Evolutionary conservation across 129 eudicot species (phyloP), one percentile per base, ranked within the genome.

Genomic region (Arctium lappa): DNA sequence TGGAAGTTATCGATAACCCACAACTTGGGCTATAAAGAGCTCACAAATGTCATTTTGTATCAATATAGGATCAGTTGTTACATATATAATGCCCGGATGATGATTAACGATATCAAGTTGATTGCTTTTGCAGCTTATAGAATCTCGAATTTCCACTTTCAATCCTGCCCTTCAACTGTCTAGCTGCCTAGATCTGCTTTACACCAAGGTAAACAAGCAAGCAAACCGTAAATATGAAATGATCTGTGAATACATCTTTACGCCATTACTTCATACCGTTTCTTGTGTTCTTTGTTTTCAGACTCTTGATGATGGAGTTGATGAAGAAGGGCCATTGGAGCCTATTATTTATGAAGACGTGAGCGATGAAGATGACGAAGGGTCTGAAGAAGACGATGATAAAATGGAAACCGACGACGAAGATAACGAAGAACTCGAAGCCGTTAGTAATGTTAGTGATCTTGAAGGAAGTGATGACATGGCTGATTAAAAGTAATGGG

Each of bases 391-490:
- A 22, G 79, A 73, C 3, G 32, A 8, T 15, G 31, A 12, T 73
- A 83, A 84, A 31, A 95, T 93, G 99, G 98, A 95, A 68, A 93
- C 91, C 0, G 95, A 89, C 65, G 86, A 88, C 44, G 92, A 91
- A 74, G 92, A 89, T 75, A 85, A 69, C 9, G 87, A 82, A 76
- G 84, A 84, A 66, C 85, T 86, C 53, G 86, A 85, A 74, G 86
- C 78, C 2, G 53, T 86, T 36, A 90, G 93, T 78, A 92, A 89
- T 77, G 72, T 88, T 27, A 92, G 97, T 72, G 97, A 91, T 81
- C 81, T 72, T 63, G 94, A 93, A 74, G 89, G 80, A 79, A 84
- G 85, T 88, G 90, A 81, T 76, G 90, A 73, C 79, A 72, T 90
- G 82, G 78, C 78, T 76, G 86, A 83, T 22, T 88, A 18, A 6